Evolutionary conservation across 2,329 filamentous ascomycete species (phyloP), one percentile per base, ranked within the genome.

Genomic region (Huntiella abstrusa): DNA sequence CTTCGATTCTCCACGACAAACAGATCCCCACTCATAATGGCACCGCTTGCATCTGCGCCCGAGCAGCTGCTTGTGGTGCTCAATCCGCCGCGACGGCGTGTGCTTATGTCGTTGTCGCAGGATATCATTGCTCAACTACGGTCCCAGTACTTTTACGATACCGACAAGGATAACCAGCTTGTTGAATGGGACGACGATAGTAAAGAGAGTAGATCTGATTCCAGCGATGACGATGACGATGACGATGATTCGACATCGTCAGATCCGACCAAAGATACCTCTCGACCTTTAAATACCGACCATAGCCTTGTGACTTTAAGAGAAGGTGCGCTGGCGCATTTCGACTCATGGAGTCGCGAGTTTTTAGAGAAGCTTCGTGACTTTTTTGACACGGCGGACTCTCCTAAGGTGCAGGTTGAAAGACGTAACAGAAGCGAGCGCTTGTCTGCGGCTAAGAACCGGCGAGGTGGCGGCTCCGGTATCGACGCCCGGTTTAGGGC

Each of bases 121-220:
- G 66, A 72, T 35, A 70, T 75, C 54, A 65, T 62, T n/a, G 55
- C 57, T n/a, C 66, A 67, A 49, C 75, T 76, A 69, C 65, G 66
- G 39, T 62, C 63, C 2, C 64, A 73, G 51, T 55, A 75, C 11
- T 61, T 71, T 49, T 57, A 64, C 5, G 56, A 57, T 2, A 49
- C 57, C 12, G 54, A 59, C 37, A 51, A 61, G 33, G 42, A 50
- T 3, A 46, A 50, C 33, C 53, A 54, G 11, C 45, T 38, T 34
- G 45, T 37, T 33, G 46, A 50, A n/a, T 43, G 49, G 12, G 49
- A 51, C 11, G 48, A 41, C 36, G 46, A 52, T 35, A 28, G 22
- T 28, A 28, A 28, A 28, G 22, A 28, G 22, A 28, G 4, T 3
- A 28, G 1, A 10, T 34, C 28, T 19, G 41, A 34, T 12, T 15